These are phyloP conservation scores for Magnolia officinalis DNA, from an alignment of 164 flowering plant species.

Conservation along the genomic window DNA sequence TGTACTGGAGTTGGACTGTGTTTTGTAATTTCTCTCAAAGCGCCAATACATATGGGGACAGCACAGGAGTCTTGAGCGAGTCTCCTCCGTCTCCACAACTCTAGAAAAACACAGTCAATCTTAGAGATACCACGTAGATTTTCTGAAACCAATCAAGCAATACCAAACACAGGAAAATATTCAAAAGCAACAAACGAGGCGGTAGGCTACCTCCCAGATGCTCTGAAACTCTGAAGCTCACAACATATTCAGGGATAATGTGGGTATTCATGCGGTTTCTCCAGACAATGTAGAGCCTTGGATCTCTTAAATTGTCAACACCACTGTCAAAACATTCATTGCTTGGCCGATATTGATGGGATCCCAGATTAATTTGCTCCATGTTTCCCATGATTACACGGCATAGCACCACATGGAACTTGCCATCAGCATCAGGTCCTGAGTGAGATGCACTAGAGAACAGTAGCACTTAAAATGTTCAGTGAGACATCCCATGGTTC, in stretches of 20 bases:
- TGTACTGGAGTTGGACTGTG: background rate
- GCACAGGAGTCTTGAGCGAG: background rate
- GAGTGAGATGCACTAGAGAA: conserved; percentile 36
- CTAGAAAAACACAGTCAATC: background rate
- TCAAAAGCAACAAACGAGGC: background rate
- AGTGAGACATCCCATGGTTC: background rate
- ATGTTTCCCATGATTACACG: conserved; percentile 54
- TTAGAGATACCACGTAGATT: background rate
- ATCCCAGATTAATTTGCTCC: conserved; percentile 45
- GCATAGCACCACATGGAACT: conserved; percentile 46
- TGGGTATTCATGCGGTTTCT: conserved; percentile 42
- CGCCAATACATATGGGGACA: background rate
- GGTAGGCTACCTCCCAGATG: conserved; percentile 26
- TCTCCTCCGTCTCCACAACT: background rate
- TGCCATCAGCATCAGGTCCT: conserved; percentile 39
- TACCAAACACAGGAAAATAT: background rate
- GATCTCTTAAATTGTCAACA: conserved; percentile 45
- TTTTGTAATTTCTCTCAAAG: background rate
- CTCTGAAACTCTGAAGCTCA: conserved; percentile 38
- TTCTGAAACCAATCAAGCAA: background rate
- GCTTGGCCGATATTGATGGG: conserved; percentile 43
- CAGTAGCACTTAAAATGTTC: conserved; percentile 1
- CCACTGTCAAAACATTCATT: conserved; percentile 45
- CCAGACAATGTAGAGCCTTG: conserved; percentile 56
- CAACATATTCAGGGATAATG: conserved; percentile 55